phyloP scores from a whole-genome alignment of 331 rosid species.

The Dryas integrifolia region DNA sequence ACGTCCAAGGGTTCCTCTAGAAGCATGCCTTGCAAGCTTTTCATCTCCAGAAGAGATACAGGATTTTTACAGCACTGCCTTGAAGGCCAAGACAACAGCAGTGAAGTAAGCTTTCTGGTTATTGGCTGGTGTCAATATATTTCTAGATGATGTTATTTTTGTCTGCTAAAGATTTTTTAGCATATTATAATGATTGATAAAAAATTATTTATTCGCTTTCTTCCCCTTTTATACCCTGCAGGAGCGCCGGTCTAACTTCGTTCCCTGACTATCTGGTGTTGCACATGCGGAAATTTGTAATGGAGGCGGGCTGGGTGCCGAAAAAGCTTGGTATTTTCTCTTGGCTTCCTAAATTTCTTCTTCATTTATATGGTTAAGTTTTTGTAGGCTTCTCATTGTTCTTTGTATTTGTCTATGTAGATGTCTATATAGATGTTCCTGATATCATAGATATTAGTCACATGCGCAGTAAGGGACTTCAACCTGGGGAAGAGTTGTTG shows the following conservation, averaged over 20 bases:
- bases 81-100: slow-evolving; percentile 85
- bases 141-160: background rate
- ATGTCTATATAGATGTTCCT: slow-evolving; percentile 93
- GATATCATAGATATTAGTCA: slow-evolving; percentile 90
- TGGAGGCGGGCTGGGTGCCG: slow-evolving; percentile 97
- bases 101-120: slow-evolving; percentile 58
- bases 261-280: slow-evolving; percentile 95
- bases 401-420: slow-evolving; percentile 41
- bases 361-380: background rate
- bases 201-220: slow-evolving; percentile 16
- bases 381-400: slow-evolving; percentile 15
- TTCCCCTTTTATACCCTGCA: slow-evolving; percentile 27
- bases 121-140: slow-evolving; percentile 7
- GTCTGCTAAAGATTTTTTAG: too few species aligned
- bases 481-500: slow-evolving; percentile 79
- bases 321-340: slow-evolving; percentile 80
- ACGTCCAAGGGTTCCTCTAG: slow-evolving; percentile 95
- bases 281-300: slow-evolving; percentile 93
- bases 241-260: slow-evolving; percentile 84
- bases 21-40: slow-evolving; percentile 84
- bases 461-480: slow-evolving; percentile 86
- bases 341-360: slow-evolving; percentile 15
- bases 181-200: background rate
- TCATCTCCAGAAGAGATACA: slow-evolving; percentile 90
- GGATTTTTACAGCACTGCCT: slow-evolving; percentile 86